Conservation (phyloP, 495 filamentous ascomycete genomes). For the Neurospora sp. region DNA sequence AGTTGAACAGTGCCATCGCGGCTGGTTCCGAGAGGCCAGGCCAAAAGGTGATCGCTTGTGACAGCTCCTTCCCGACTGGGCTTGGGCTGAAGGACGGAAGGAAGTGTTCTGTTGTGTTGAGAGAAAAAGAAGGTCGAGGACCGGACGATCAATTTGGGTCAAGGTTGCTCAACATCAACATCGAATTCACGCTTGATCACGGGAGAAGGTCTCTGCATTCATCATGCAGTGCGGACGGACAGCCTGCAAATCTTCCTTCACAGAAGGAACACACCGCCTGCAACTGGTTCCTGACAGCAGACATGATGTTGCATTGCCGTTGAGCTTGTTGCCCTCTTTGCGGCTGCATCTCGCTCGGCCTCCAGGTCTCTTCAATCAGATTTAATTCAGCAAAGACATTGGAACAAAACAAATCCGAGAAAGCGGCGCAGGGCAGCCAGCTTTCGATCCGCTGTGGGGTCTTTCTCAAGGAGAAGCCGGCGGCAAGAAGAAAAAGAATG, state of each 20-base stretch:
- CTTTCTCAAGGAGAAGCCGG: background rate
- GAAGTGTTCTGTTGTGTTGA: background rate
- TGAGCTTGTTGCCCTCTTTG: background rate
- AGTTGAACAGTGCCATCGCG: background rate
- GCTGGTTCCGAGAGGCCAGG: background rate
- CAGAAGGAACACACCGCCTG: background rate
- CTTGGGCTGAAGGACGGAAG: background rate
- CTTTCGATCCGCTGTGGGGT: background rate
- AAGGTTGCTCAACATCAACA: background rate
- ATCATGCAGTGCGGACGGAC: background rate
- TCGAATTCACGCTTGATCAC: background rate
- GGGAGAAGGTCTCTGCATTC: background rate
- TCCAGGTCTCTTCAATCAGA: background rate
- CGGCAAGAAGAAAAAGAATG: background rate
- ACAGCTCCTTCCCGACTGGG: background rate
- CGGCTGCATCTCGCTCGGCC: background rate
- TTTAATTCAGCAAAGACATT: background rate
- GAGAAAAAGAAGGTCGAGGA: background rate
- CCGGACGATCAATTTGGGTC: background rate
- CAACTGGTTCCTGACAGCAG: background rate
- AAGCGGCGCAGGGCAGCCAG: background rate
- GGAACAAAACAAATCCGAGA: background rate
- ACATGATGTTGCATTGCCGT: background rate
- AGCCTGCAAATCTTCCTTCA: background rate
- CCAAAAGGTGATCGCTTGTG: background rate